Evolutionary conservation across 2,329 filamentous ascomycete genomes (phyloP), one percentile per base, ranked within the genome.

Genomic region (Fusarium nygamai): DNA sequence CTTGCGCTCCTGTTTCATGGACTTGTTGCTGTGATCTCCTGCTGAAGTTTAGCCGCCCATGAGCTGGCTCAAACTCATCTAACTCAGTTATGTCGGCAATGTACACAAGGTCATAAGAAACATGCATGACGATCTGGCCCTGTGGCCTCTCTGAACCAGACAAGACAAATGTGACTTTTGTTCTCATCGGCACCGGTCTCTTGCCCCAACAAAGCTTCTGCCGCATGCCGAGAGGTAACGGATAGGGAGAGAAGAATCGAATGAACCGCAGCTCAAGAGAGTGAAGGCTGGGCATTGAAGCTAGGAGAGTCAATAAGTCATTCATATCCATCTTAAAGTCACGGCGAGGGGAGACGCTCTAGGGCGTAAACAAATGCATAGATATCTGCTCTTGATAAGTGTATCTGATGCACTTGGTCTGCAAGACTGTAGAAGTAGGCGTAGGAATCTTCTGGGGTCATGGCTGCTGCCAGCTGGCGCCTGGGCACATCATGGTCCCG

Each of bases 301-400:
- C 44, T 20, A 84, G 78, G 2, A 81, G 53, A 5, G 70, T 61
- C 14, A 84, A 51, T 1, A 83, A 36, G 39, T 82, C 79, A 3
- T 68, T 50, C 39, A 78, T 65, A 27, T 53, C 59, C 3, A 83
- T 77, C 0, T 78, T 22, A 12, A 81, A 79, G 20, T 68, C 53
- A 2, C 74, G 78, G 73, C 6, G 74, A 76, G 1, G 82, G 80
- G 48, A 86, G 84, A 8, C 72, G 78, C 17, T 71, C 47, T 6
- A 85, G 34, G 6, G 78, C 82, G 47, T 81, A 79, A 20, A 76
- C 58, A 5, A 86, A 77, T 10, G 79, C 83, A 16, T 73, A 56
- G 6, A 72, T 65, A 59, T 86, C 81, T 9, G 75, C 67, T 1
- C 62, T 59, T 12, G 76, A 76, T 8, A 64, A 58, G 1, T 84